Percentiles rank a stretch among this genome's conserved stretches.
Conservation (phyloP, 352 stramenopile species). For the Globisporangium canariense region DNA sequence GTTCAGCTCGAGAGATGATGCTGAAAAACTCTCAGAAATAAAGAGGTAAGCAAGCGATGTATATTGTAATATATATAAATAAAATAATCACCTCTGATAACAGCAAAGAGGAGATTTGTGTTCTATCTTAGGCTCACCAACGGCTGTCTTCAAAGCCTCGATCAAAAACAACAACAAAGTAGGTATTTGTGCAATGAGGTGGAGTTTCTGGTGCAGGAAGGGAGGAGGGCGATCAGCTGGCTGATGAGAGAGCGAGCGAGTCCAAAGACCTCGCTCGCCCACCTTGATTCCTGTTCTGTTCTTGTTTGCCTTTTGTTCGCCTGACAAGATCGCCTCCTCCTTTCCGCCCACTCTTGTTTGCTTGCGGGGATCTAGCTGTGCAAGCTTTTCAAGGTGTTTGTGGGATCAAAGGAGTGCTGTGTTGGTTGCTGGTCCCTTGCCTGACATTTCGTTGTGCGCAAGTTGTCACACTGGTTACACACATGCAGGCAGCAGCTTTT, state of each 20-base stretch:
- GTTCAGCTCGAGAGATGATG: too few species aligned
- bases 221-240: neutral
- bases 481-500: too few species aligned
- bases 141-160: neutral
- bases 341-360: neutral
- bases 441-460: neutral
- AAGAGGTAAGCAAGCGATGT: too few species aligned
- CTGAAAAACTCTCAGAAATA: too few species aligned
- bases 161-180: neutral
- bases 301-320: neutral
- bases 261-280: neutral
- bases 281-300: conserved; percentile 4
- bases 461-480: neutral
- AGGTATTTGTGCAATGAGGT: conserved; percentile 10
- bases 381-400: neutral
- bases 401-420: neutral
- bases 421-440: neutral
- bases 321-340: conserved; percentile 15
- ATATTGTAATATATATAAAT: too few species aligned
- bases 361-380: neutral
- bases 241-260: neutral
- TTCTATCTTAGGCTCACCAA: too few species aligned
- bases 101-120: neutral
- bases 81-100: neutral
- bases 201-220: conserved; percentile 5